phyloP scores from a whole-genome alignment of 73 alveolate species.

The Paramecium sonneborni region DNA sequence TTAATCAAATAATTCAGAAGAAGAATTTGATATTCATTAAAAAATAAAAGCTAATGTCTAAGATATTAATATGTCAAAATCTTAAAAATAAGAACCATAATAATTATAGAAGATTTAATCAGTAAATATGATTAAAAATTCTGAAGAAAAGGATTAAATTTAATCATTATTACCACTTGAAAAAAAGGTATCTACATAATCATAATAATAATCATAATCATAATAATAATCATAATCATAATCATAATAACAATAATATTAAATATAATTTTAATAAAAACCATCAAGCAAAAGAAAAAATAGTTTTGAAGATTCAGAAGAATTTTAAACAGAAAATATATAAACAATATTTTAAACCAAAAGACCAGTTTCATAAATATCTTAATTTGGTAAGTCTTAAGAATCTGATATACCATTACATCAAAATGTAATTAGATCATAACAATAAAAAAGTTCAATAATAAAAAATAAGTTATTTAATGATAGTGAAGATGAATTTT shows the following conservation, averaged over 20 bases:
- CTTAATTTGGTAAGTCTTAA: neutral
- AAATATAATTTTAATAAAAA: neutral
- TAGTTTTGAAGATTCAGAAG: slow-evolving; percentile 47
- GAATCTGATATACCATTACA: neutral
- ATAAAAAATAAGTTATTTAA: neutral
- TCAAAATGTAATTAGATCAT: neutral
- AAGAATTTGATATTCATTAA: neutral
- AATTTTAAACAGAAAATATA: neutral
- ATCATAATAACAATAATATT: neutral
- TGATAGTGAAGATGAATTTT: slow-evolving; percentile 21
- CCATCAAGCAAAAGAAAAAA: neutral
- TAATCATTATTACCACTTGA: neutral
- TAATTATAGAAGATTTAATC: neutral
- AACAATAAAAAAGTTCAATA: neutral
- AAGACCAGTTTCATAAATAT: neutral
- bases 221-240: neutral
- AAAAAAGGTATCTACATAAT: neutral
- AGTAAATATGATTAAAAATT: neutral
- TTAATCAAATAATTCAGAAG: neutral
- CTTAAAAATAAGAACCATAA: neutral
- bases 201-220: neutral
- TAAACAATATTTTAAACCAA: neutral
- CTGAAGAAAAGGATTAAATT: neutral
- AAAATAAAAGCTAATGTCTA: neutral
- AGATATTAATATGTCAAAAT: neutral